Conservation (phyloP, 371 early-diverging fungal species). For the Mortierella sp. region DNA sequence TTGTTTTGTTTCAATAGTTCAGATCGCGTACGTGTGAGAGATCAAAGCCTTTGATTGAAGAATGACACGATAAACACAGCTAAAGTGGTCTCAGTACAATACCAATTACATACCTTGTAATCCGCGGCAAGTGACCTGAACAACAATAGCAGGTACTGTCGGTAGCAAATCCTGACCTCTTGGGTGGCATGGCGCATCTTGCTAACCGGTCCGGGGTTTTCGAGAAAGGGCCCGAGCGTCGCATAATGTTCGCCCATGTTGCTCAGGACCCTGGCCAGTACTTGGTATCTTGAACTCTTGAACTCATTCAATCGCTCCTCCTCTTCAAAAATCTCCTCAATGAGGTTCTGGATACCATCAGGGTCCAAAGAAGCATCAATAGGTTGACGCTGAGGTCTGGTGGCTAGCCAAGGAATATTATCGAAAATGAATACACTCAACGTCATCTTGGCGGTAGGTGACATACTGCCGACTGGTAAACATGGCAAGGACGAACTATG, state of each 20-base stretch:
- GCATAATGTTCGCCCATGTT: constrained; percentile 50
- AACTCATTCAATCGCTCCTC: constrained; percentile 25
- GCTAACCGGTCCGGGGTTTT: background rate
- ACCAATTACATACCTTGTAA: background rate
- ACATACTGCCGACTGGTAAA: background rate
- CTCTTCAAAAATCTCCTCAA: background rate
- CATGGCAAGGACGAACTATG: background rate
- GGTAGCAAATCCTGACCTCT: background rate
- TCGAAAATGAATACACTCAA: constrained; percentile 16
- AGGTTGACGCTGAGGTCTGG: background rate
- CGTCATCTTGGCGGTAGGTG: background rate
- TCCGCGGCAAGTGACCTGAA: background rate
- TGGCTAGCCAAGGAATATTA: constrained; percentile 14
- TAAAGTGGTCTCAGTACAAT: background rate
- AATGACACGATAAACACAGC: background rate
- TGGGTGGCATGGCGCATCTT: background rate
- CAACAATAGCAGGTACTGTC: background rate
- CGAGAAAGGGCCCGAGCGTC: constrained; percentile 3
- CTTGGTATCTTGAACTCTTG: constrained; percentile 28
- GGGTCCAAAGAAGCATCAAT: background rate
- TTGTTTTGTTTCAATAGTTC: background rate
- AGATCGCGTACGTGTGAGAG: too few relatives aligned
- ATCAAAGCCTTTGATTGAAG: background rate
- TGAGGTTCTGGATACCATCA: background rate
- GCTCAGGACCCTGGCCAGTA: constrained; percentile 34